Base-by-base conservation (phyloP, 2,329 filamentous ascomycete species). In the Hymenoscyphus infarciens region DNA sequence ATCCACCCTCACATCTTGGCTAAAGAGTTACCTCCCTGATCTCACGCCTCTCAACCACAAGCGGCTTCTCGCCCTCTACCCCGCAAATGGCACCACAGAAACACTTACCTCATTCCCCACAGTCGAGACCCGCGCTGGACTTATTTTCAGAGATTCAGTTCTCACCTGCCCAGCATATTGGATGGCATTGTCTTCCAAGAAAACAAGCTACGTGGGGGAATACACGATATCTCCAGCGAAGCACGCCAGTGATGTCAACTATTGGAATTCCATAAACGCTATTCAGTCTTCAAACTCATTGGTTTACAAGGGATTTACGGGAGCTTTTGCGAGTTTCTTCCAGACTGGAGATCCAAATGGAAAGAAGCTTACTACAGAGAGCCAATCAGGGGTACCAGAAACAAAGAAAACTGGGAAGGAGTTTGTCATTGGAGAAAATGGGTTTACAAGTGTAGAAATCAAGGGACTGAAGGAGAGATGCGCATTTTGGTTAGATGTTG, bases 111-210 rank as follows among this genome's bases (percentile, higher is more conserved):
- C 22, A 1, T 86, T 84, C 66, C 81, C 82, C 61, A 79, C 78
- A 0, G 80, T 80, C 0, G 82, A 79, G 58, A 75, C 77, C 1
- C 76, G 83, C 25, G 84, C 85, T 0, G 83, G 83, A 0, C 69
- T 87, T 19, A 73, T 88, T 1, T 87, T 83, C 65, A 74, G 85
- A 13, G 85, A 88, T 68, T 74, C 82, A 0, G 80, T 85, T 0
- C 78, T 88, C 7, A 80, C 84, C 0, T 88, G 85, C 71, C 85
- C 85, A 0, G 80, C 80, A 1, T 82, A 82, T 64, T 88, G 84
- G 85, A 76, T 83, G 64, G 77, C 81, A 0, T 80, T 82, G 1
- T 70, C 73, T 10, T 22, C 29, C 25, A 56, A 60, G 11, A 71
- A 71, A 16, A 76, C 76, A 1, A 78, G 82, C 2, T 87, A 82